These are phyloP conservation scores for Syzygium syzygioides DNA, from an alignment of 441 rosid species.

Conservation along the genomic window DNA sequence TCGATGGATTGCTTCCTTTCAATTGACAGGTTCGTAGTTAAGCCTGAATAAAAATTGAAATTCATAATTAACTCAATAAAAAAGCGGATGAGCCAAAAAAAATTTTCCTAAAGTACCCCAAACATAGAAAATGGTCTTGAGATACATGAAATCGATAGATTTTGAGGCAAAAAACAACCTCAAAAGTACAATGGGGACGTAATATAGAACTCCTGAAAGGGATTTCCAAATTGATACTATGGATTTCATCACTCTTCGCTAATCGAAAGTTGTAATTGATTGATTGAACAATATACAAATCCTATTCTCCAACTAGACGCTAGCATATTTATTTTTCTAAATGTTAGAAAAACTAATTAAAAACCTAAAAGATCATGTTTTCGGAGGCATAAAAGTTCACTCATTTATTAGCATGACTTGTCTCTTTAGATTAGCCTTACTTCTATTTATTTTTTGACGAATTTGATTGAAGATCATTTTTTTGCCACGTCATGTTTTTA, in stretches of 20 bases:
- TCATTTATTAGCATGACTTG: neutral
- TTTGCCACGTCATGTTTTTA: no score
- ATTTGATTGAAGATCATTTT: neutral
- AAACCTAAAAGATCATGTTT: neutral
- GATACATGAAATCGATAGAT: neutral
- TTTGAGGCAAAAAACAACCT: neutral
- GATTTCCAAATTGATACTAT: neutral
- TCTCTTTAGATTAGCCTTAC: neutral
- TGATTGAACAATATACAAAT: neutral
- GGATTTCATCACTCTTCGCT: fast-evolving
- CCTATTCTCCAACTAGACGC: neutral
- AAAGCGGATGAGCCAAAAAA: neutral
- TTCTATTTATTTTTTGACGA: neutral
- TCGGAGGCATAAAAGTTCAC: neutral
- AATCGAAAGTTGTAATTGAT: neutral
- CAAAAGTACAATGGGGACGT: fast-evolving
- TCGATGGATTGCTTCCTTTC: neutral
- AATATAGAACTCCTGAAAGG: neutral
- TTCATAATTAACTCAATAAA: neutral
- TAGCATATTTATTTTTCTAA: neutral
- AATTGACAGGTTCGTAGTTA: neutral
- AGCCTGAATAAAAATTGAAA: neutral
- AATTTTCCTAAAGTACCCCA: neutral
- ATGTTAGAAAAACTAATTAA: neutral
- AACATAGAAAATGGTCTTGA: neutral